Evolutionary conservation across 2,329 filamentous ascomycete species (phyloP), one percentile per base, ranked within the genome.

Genomic region (Dothistroma pini): DNA sequence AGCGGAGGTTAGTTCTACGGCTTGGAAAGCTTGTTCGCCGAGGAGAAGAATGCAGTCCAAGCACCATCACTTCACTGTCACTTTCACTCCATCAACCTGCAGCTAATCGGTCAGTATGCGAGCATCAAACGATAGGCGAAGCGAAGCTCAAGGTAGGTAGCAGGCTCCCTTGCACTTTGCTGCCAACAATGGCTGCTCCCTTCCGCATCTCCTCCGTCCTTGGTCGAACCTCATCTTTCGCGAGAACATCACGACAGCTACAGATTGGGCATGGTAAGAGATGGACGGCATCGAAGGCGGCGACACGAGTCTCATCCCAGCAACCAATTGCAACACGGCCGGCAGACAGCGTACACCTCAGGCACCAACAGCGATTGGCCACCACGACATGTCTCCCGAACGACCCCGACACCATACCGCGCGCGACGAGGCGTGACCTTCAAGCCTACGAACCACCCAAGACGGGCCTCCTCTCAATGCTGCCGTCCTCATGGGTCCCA

Each of bases 401-500:
- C 25, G 38, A 48, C 22, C 4, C 2, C 22, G 49, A 53, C 4
- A 21, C 11, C 34, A 38, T 38, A 19, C 35, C 34, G 19, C 8
- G 19, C 41, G 55, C 38, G 32, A 38, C 11, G n/a, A 53, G 38
- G 38, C 44, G 12, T 9, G 41, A 48, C 16, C 56, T 52, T 14
- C 56, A 48, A 6, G 53, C 52, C 25, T 93, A 93, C 73, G 74
- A 76, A n/a, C 82, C 87, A n/a, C 90, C 91, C 2, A 87, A 79
- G 16, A 85, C 84, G 0, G 90, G 91, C 14, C 71, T 95, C 5
- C 77, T 96, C 32, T 88, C 90, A 2, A 75, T 80, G 56, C 79
- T 96, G 1, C 91, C 91, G 1, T 64, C 77, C 21, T 84, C 88
- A 58, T 86, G 87, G 81, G 81, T 95, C 2, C 91, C 91, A 1